Evolutionary conservation across 2,329 filamentous ascomycete species (phyloP), one percentile per base, ranked within the genome.

Genomic region (Aureobasidium sp.): DNA sequence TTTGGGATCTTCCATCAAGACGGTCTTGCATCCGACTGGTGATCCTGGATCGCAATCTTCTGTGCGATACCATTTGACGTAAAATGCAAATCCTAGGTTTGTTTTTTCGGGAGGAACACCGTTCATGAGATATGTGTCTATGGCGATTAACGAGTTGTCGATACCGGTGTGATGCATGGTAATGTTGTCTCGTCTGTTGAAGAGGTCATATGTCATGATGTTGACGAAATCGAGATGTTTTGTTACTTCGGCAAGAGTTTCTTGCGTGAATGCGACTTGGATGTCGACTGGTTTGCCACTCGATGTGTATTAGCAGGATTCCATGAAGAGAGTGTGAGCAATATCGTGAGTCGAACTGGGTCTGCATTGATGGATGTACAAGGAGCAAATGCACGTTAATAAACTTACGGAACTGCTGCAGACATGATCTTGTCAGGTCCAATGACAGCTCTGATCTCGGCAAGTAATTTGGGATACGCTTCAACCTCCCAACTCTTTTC

Each of bases 181-280:
- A 15, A 81, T 74, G 50, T 77, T 88, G 77, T 93, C 88, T 40
- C 91, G 88, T 40, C 91, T 72, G 78, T 92, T 93, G 85, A 91
- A 90, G 55, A 93, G 74, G 73, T 93, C 91, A 74, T 93, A 93
- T 1, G 86, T 84, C 90, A 93, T 93, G 69, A 93, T 80, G 70
- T 93, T 93, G 72, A 93, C 81, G 72, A 89, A 90, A 73, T 93
- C 89, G 23, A 92, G 84, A 1, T 82, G 81, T 16, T 79, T 74
- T 80, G 86, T 87, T 69, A 93, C 91, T 65, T 82, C 78, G 1
- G 88, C 88, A 0, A 88, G 81, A 10, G 87, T 86, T 29, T 84
- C 76, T 7, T 79, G 67, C 0, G 85, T 90, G 73, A 87, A 93
- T n/a, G 88, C 90, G 5, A 93, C 85, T 38, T 43, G 48, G 88